phyloP scores from a whole-genome alignment of 495 filamentous ascomycete genomes.

The Aspergillus incahuasiensis region DNA sequence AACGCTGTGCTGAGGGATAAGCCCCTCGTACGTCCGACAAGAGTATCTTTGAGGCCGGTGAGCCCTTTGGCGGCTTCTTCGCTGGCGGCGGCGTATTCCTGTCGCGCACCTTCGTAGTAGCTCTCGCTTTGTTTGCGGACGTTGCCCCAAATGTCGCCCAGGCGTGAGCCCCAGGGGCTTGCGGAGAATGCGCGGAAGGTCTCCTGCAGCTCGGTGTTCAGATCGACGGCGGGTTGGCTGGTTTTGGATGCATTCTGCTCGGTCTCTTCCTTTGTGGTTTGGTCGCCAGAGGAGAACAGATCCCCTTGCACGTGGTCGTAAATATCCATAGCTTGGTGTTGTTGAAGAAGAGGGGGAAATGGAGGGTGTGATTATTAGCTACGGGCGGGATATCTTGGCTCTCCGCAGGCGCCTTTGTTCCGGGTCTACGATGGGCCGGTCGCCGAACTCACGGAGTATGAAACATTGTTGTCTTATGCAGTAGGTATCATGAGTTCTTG shows the following conservation, averaged over 20 bases:
- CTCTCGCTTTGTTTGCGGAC: constrained; percentile 88
- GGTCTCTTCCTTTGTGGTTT: constrained; percentile 38
- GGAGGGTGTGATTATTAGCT: constrained; percentile 3
- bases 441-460: background rate
- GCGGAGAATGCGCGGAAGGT: constrained; percentile 89
- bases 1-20: constrained; percentile 59
- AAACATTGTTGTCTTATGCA: background rate
- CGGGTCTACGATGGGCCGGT: constrained; percentile 25
- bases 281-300: constrained; percentile 56
- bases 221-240: constrained; percentile 48
- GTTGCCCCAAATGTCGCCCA: constrained; percentile 83
- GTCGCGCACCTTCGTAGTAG: constrained; percentile 76
- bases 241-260: constrained; percentile 34
- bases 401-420: constrained; percentile 7
- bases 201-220: constrained; percentile 89
- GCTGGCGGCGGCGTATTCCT: constrained; percentile 74
- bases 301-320: constrained; percentile 97
- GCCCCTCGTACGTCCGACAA: constrained; percentile 67
- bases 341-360: background rate
- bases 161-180: constrained; percentile 82
- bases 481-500: background rate
- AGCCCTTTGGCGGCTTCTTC: constrained; percentile 83
- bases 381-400: constrained; percentile 7
- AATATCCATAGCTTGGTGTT: constrained; percentile 66
- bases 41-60: constrained; percentile 59